Conservation (phyloP, 805 yeast genomes). For the Wickerhamomyces bisporus region DNA sequence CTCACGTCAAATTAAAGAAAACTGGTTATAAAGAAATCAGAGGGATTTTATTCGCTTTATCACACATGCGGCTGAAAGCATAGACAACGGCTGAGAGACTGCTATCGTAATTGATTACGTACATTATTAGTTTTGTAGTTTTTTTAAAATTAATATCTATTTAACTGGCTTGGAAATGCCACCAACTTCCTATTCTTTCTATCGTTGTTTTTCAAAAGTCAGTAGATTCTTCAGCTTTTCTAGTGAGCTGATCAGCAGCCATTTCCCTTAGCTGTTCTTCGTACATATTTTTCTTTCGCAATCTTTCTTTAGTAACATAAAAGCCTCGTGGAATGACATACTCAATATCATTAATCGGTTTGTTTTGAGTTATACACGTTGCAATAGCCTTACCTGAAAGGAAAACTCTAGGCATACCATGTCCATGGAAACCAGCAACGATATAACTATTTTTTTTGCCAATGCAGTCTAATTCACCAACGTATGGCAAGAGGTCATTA, state of each 20-base stretch:
- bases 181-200: too few species aligned
- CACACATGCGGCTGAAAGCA: too few species aligned
- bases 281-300: conserved; percentile 9
- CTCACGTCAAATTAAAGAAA: too few species aligned
- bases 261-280: background rate
- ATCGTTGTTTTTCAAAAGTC: background rate
- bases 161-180: too few species aligned
- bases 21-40: too few species aligned
- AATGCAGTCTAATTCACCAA: conserved; percentile 32
- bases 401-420: conserved; percentile 46
- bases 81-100: too few species aligned
- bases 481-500: conserved; percentile 35
- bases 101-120: too few species aligned
- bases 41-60: too few species aligned
- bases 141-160: too few species aligned
- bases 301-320: conserved; percentile 16
- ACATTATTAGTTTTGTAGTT: too few species aligned
- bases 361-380: conserved; percentile 14
- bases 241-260: background rate
- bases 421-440: conserved; percentile 47
- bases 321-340: conserved; percentile 16
- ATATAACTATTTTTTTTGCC: conserved; percentile 29
- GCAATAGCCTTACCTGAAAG: conserved; percentile 36
- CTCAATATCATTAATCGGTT: conserved; percentile 10
- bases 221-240: background rate